phyloP scores from a whole-genome alignment of 495 filamentous ascomycete genomes.

The Saxophila tyrrhenica region DNA sequence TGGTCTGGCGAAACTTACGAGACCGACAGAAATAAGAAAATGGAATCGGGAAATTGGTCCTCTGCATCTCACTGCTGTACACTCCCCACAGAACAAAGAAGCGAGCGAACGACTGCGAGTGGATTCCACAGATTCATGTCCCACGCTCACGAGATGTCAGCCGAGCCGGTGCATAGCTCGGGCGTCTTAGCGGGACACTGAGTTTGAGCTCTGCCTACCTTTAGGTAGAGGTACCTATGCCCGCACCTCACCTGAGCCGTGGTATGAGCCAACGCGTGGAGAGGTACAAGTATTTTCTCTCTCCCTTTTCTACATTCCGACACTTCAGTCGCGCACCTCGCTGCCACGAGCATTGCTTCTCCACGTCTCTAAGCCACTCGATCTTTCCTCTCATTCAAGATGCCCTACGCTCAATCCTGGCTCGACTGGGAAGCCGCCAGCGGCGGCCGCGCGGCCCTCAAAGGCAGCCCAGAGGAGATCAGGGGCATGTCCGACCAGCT shows the following conservation, averaged over 20 bases:
- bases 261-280: not conserved
- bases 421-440: conserved; percentile 5
- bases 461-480: conserved; percentile 7
- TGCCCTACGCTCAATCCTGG: conserved; percentile 9
- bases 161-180: too few species aligned
- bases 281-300: not conserved
- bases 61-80: too few species aligned
- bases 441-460: conserved; percentile 7
- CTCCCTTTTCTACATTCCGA: not conserved
- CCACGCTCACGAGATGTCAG: not conserved
- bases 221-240: not conserved
- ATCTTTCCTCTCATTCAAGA: not conserved
- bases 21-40: too few species aligned
- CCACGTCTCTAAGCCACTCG: too few species aligned
- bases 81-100: too few species aligned
- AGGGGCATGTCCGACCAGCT: conserved; percentile 3
- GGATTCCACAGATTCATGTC: too few species aligned
- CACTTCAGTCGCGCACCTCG: not conserved
- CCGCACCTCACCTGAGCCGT: not conserved
- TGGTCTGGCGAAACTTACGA: too few species aligned
- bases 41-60: too few species aligned
- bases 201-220: not conserved
- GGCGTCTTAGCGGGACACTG: too few species aligned
- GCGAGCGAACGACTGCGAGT: too few species aligned
- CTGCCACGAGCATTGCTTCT: too few species aligned